Conservation (phyloP, 2,329 filamentous ascomycete species). For the Colletotrichum trifolii region DNA sequence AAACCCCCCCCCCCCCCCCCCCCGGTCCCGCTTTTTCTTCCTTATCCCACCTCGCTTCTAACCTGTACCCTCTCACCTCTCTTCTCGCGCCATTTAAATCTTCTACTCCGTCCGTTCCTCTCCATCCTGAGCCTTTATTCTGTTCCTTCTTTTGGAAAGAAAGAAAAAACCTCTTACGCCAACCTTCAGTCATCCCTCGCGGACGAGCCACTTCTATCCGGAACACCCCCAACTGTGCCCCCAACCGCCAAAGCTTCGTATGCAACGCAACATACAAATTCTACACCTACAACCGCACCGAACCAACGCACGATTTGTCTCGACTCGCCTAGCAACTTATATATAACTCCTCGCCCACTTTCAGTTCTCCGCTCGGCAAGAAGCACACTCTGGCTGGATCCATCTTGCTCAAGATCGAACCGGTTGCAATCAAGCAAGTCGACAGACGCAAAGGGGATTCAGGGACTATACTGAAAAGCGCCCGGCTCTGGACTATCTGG, state of each 20-base stretch:
- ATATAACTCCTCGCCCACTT: conserved; percentile 23
- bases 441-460: too few relatives aligned
- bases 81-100: conserved; percentile 34
- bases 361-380: not conserved
- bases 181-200: conserved; percentile 32
- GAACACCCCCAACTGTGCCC: conserved; percentile 22
- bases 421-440: not conserved
- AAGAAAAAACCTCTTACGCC: conserved; percentile 28
- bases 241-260: conserved; percentile 29
- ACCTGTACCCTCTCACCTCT: conserved; percentile 16
- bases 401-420: not conserved
- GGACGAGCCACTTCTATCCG: conserved; percentile 22
- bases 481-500: conserved; percentile 29
- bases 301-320: not conserved
- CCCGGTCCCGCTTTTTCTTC: conserved; percentile 18
- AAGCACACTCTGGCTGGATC: too few relatives aligned
- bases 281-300: conserved; percentile 10
- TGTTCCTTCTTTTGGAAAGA: conserved; percentile 34
- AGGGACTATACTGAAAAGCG: not conserved
- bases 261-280: not conserved
- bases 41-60: conserved; percentile 21
- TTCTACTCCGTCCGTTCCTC: conserved; percentile 35
- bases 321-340: conserved; percentile 25
- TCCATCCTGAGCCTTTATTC: conserved; percentile 9
- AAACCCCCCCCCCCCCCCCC: too few relatives aligned